These are phyloP conservation scores for Mallotus nudiflorus DNA, from an alignment of 345 rosid genomes.

Conservation along the genomic window DNA sequence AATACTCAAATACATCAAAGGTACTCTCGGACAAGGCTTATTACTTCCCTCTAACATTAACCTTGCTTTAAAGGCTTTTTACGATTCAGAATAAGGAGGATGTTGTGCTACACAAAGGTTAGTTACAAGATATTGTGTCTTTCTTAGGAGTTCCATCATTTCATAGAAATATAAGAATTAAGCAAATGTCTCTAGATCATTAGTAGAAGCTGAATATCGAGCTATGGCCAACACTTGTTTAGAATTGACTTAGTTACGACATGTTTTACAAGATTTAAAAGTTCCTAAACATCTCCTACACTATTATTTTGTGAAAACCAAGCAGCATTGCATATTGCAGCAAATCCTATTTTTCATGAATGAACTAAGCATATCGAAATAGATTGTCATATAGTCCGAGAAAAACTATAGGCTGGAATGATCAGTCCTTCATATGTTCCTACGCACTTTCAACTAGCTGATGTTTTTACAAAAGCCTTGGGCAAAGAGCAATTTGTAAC, in stretches of 20 bases:
- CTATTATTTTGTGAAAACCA: too few relatives aligned
- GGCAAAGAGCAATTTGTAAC: neutral
- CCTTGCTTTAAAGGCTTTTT: conserved; percentile 1
- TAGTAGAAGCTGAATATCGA: neutral
- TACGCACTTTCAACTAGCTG: neutral
- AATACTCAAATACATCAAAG: too few relatives aligned
- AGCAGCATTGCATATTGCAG: too few relatives aligned
- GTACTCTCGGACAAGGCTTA: too few relatives aligned
- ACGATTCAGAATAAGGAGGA: neutral
- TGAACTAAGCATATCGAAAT: neutral
- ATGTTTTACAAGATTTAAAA: neutral
- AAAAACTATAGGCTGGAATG: neutral
- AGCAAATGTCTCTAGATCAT: neutral
- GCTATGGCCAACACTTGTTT: neutral
- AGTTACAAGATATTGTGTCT: neutral
- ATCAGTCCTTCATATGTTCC: neutral
- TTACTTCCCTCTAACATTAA: too few relatives aligned
- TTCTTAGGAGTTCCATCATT: neutral
- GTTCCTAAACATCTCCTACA: neutral
- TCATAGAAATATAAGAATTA: conserved; percentile 9
- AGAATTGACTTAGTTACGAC: neutral
- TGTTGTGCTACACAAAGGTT: neutral
- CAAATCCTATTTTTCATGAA: too few relatives aligned
- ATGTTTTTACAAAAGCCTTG: neutral
- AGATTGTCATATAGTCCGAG: too few relatives aligned